Conservation (phyloP, 176 grass and related monocot genomes). For the Ampelocalamus luodianensis region DNA sequence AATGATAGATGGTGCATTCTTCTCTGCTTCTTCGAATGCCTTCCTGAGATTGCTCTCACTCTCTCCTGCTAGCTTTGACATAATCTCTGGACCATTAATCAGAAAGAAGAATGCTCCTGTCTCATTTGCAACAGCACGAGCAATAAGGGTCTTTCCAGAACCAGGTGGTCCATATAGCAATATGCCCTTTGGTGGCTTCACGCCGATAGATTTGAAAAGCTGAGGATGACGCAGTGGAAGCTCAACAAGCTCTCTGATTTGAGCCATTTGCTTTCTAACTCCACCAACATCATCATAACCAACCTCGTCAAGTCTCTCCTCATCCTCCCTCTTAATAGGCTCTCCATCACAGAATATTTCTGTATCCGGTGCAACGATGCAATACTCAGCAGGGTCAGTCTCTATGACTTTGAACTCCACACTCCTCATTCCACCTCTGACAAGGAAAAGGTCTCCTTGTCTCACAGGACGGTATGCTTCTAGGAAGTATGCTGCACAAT, state of each 20-base stretch:
- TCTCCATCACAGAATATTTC: conserved; percentile 85
- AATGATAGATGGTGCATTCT: conserved; percentile 91
- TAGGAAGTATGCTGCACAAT: conserved; percentile 80
- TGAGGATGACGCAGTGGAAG: conserved; percentile 81
- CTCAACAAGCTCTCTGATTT: conserved; percentile 84
- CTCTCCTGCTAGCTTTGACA: conserved; percentile 85
- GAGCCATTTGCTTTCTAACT: conserved; percentile 86
- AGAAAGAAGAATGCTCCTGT: conserved; percentile 85
- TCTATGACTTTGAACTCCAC: conserved; percentile 88
- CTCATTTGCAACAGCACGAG: conserved; percentile 84
- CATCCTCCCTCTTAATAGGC: conserved; percentile 83
- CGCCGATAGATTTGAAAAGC: conserved; percentile 85
- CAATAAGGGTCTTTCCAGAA: conserved; percentile 83
- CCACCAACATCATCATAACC: conserved; percentile 92
- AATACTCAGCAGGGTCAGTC: conserved; percentile 74
- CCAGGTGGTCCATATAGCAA: conserved; percentile 77
- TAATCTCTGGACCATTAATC: conserved; percentile 88
- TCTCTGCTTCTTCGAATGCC: conserved; percentile 89
- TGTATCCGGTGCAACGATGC: conserved; percentile 81
- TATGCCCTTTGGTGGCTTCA: conserved; percentile 83
- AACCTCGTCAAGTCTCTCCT: conserved; percentile 82
- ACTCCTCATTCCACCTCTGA: conserved; percentile 82
- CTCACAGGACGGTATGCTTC: conserved; percentile 74
- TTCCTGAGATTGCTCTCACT: conserved; percentile 87
- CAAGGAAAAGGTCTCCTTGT: conserved; percentile 86